Evolutionary conservation across 2,329 filamentous ascomycete species (phyloP).

Genomic region (Botrytis cinerea): DNA sequence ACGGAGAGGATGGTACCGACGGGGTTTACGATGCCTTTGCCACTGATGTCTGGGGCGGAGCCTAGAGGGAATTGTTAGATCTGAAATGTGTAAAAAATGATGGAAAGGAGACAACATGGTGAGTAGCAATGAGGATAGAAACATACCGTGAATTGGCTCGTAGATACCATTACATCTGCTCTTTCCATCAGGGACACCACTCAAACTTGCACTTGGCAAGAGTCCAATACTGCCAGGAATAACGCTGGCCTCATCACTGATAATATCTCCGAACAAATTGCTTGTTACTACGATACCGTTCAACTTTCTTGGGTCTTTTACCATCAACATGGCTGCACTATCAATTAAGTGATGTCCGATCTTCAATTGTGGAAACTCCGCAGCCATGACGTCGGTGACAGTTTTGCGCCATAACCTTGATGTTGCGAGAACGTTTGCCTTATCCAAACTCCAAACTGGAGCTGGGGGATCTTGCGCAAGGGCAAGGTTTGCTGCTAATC

Average conservation of each 20-base stretch:
- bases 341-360: conserved; percentile 91
- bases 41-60: conserved; percentile 90
- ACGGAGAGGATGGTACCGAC: conserved; percentile 89
- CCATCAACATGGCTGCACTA: conserved; percentile 95
- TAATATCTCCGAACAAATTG: conserved; percentile 96
- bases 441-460: conserved; percentile 85
- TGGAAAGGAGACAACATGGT: background rate
- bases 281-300: conserved; percentile 92
- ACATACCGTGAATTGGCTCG: conserved; percentile 89
- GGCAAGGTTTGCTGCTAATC: conserved; percentile 79
- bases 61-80: conserved; percentile 49
- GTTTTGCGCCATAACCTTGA: conserved; percentile 87
- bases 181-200: conserved; percentile 83
- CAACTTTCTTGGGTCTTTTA: conserved; percentile 85
- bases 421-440: conserved; percentile 94
- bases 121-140: background rate
- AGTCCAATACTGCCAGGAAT: conserved; percentile 90
- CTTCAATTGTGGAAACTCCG: conserved; percentile 85
- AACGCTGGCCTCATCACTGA: conserved; percentile 91
- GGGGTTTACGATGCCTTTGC: conserved; percentile 88
- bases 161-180: conserved; percentile 90
- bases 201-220: conserved; percentile 83
- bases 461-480: conserved; percentile 73
- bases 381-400: conserved; percentile 78
- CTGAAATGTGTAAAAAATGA: background rate